Evolutionary conservation across 768 basidiomycete species (phyloP).

Genomic region (Roridomyces roridus): DNA sequence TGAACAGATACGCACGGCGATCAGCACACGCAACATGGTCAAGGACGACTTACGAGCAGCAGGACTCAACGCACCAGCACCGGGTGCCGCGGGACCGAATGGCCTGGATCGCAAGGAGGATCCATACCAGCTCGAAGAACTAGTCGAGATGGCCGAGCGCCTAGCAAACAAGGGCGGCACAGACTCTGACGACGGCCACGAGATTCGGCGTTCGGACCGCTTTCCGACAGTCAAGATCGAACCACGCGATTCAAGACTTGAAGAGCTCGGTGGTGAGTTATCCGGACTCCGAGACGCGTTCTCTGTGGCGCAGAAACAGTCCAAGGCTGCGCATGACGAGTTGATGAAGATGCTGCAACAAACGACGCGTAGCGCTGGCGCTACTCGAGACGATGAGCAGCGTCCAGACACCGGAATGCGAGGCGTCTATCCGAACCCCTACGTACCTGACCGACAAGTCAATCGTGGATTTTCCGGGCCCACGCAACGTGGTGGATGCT

Average conservation of each 20-base stretch:
- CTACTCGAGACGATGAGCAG: neutral
- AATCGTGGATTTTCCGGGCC: neutral
- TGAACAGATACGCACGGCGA: slow-evolving; percentile 2
- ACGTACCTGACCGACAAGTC: neutral
- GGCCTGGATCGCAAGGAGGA: slow-evolving; percentile 4
- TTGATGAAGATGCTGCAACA: neutral
- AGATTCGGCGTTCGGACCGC: neutral
- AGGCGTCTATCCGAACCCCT: neutral
- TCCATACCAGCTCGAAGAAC: slow-evolving; percentile 3
- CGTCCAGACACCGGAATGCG: neutral
- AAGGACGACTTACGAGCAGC: neutral
- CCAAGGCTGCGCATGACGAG: slow-evolving; percentile 5
- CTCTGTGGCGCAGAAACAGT: slow-evolving; percentile 1
- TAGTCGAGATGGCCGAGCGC: slow-evolving; percentile 4
- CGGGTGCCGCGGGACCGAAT: neutral
- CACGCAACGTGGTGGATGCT: slow-evolving; percentile 4
- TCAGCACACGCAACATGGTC: slow-evolving; percentile 1
- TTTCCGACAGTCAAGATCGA: slow-evolving; percentile 1
- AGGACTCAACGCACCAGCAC: neutral
- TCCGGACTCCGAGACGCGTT: slow-evolving; percentile 8
- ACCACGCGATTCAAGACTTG: neutral
- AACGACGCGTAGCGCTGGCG: too few species aligned
- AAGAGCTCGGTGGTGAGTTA: slow-evolving; percentile 6
- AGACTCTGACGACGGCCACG: neutral
- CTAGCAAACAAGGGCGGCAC: neutral